Base-by-base conservation (phyloP, 2,329 filamentous ascomycete genomes). In the Sclerotinia glacialis region DNA sequence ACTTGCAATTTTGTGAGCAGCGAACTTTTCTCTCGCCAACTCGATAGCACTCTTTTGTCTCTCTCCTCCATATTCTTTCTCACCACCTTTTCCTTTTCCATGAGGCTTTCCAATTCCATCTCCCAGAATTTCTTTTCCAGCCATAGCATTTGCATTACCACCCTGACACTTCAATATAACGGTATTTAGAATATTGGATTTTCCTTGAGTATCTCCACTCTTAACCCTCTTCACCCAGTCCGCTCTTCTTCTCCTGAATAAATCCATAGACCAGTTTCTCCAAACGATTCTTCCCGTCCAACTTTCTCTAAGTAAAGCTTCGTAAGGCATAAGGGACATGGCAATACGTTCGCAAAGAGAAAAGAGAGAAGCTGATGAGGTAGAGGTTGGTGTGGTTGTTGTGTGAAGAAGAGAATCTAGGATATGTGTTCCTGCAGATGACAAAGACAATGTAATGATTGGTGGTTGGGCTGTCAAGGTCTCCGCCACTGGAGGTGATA, bases 191-290 rank as follows among this genome's bases (percentile, higher is more conserved):
- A 65, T 65, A 53, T 49, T 60, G 40, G 26, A 18, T 23, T 64
- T 56, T 47, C 52, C 23, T 28, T 28, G 40, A 6, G 62, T n/a
- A 14, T 65, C 49, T 21, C 54, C 56, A 28, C 52, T 50, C 44
- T 44, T 62, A 14, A 84, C 84, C 71, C 85, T 82, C 66, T 80
- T 80, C 67, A 87, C 81, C 89, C 89, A 92, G 66, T 90, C 87
- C 7, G 79, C 80, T 50, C 85, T 79, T 63, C 83, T 79, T 37
- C 87, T 80, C 74, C 87, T 89, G 77, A 88, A 91, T 7, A 89
- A 77, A 76, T 92, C 89, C 84, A 91, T 88, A 46, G 82, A 83
- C 89, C 89, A 92, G 73, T 91, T 91, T 70, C 86, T 82, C 88
- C 88, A 91, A 14, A 91, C 88, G 3, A 86, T 86, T 44, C 88